These are phyloP conservation scores for Dictyostelium citrinum DNA, from an alignment of 78 protist genomes.

Conservation along the genomic window DNA sequence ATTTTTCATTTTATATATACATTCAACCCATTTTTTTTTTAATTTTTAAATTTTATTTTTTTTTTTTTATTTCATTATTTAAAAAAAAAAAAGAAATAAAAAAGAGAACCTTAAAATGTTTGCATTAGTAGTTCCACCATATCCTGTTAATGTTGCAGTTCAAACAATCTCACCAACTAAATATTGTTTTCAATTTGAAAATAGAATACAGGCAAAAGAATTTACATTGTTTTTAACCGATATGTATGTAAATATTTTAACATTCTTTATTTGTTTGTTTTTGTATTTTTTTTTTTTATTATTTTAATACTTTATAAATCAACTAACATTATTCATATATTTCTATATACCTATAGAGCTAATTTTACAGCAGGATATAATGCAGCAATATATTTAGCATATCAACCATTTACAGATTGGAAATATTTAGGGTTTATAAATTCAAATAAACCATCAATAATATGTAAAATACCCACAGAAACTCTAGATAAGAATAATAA, in stretches of 20 bases:
- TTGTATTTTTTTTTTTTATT: no score
- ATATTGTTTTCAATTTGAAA: slow-evolving; percentile 20
- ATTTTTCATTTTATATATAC: no score
- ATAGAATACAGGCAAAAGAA: slow-evolving; percentile 7
- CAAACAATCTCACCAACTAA: slow-evolving; percentile 20
- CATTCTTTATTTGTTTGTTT: no score
- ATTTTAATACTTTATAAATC: not conserved
- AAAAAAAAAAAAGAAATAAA: no score
- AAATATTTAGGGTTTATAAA: slow-evolving; percentile 43
- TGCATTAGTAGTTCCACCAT: slow-evolving; percentile 22
- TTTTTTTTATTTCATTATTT: no score
- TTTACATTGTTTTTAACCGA: slow-evolving; percentile 51
- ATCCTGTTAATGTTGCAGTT: slow-evolving; percentile 19
- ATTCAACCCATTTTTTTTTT: no score
- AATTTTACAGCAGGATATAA: slow-evolving; percentile 23
- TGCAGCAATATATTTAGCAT: slow-evolving; percentile 63
- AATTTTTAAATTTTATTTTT: no score
- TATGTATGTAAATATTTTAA: slow-evolving; percentile 6
- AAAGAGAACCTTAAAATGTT: not conserved
- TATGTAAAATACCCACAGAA: slow-evolving; percentile 8
- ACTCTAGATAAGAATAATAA: not conserved
- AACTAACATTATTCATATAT: not conserved
- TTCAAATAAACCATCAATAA: slow-evolving; percentile 17
- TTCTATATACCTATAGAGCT: not conserved
- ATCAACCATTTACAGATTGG: slow-evolving; percentile 39